Conservation (phyloP, 192 early-diverging fungal genomes). For the Podochytrium sp. region DNA sequence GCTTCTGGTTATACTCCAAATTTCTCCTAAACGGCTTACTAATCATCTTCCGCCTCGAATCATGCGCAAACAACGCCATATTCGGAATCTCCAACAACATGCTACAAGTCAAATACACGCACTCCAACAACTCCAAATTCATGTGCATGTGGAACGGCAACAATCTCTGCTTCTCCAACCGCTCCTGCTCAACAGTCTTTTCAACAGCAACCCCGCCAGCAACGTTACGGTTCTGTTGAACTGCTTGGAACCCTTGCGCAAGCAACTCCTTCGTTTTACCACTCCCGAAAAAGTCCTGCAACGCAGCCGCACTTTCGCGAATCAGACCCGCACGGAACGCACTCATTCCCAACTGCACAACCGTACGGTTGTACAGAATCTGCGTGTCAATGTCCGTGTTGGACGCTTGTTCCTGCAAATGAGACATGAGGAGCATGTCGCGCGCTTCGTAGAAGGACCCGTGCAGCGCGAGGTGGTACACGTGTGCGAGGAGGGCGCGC, state of each 20-base stretch:
- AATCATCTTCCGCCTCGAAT: conserved; percentile 69
- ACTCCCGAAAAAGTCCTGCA: conserved; percentile 86
- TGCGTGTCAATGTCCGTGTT: conserved; percentile 90
- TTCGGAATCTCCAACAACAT: conserved; percentile 98
- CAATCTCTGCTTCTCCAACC: conserved; percentile 92
- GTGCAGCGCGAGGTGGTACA: conserved; percentile 97
- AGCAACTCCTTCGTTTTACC: conserved; percentile 90
- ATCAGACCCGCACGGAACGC: conserved; percentile 96
- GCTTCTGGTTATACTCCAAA: conserved; percentile 94
- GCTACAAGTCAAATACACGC: conserved; percentile 90
- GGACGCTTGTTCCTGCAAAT: conserved; percentile 91
- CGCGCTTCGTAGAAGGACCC: conserved; percentile 91
- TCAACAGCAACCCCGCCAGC: conserved; percentile 71
- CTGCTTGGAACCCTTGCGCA: conserved; percentile 78
- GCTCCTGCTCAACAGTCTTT: conserved; percentile 88
- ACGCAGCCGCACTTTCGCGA: conserved; percentile 81
- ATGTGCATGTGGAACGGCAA: conserved; percentile 99
- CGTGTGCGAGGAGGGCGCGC: conserved; percentile 95
- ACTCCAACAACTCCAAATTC: conserved; percentile 97
- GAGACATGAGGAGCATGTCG: conserved; percentile 98
- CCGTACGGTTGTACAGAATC: conserved; percentile 93
- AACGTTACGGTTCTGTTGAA: neutral
- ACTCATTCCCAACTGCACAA: conserved; percentile 94
- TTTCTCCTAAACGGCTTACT: conserved; percentile 91
- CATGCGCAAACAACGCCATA: conserved; percentile 79